phyloP scores from a whole-genome alignment of 352 stramenopile species.

The Pythium sukuiense region DNA sequence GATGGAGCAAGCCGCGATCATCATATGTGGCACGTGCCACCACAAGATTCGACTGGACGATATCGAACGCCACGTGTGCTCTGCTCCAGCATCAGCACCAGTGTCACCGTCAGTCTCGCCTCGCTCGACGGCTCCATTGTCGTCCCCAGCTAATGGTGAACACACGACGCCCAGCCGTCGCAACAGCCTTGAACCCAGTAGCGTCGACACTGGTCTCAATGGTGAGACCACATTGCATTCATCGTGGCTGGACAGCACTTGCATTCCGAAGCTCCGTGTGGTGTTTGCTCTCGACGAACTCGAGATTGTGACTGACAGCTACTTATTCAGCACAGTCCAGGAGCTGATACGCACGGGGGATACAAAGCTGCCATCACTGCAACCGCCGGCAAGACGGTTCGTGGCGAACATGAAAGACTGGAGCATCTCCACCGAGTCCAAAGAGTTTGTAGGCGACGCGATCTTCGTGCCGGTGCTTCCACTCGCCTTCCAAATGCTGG shows the following conservation, averaged over 20 bases:
- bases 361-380: neutral
- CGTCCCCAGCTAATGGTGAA: neutral
- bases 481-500: conserved; percentile 70
- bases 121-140: neutral
- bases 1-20: conserved; percentile 47
- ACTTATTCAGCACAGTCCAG: conserved; percentile 29
- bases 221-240: neutral
- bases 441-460: conserved; percentile 57
- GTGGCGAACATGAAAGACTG: conserved; percentile 34
- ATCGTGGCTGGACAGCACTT: conserved; percentile 24
- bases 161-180: neutral
- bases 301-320: conserved; percentile 48
- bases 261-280: conserved; percentile 34
- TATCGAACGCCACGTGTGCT: conserved; percentile 56
- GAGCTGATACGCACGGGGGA: conserved; percentile 14
- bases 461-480: conserved; percentile 68
- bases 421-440: conserved; percentile 62
- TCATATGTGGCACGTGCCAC: conserved; percentile 60
- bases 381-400: conserved; percentile 26
- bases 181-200: conserved; percentile 1
- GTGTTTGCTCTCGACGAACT: conserved; percentile 52
- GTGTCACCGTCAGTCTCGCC: neutral
- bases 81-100: neutral
- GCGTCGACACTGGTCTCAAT: neutral
- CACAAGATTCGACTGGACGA: conserved; percentile 58